These are phyloP conservation scores for Xylaria acuta DNA, from an alignment of 495 filamentous ascomycete genomes.

Conservation along the genomic window DNA sequence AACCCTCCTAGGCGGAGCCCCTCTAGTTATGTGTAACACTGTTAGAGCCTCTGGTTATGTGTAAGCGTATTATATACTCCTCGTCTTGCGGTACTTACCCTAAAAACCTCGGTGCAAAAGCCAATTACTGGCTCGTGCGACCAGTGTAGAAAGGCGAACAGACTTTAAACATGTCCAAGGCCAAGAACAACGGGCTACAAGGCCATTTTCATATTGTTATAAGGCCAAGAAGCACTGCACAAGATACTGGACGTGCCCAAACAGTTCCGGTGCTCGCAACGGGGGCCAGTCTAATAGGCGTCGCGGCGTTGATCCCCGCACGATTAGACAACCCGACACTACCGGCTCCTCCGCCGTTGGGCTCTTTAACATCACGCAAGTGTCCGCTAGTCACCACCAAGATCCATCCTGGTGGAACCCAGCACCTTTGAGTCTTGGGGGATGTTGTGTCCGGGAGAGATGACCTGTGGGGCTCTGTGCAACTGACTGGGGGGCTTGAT, in stretches of 20 bases:
- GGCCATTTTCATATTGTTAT: slow-evolving; percentile 41
- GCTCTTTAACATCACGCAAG: not conserved
- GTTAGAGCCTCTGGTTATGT: too few relatives aligned
- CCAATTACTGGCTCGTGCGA: slow-evolving; percentile 56
- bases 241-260: slow-evolving; percentile 38
- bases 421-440: not conserved
- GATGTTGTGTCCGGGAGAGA: not conserved
- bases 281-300: not conserved
- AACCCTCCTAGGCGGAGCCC: too few relatives aligned
- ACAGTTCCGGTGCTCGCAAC: not conserved
- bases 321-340: not conserved
- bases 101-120: too few relatives aligned
- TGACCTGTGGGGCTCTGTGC: not conserved
- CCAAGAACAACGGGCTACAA: not conserved
- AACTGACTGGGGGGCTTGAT: too few relatives aligned
- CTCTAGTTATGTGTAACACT: too few relatives aligned
- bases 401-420: not conserved
- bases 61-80: too few relatives aligned
- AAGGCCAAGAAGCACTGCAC: slow-evolving; percentile 44
- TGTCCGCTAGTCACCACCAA: not conserved
- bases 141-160: slow-evolving; percentile 49
- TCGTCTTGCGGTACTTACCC: too few relatives aligned
- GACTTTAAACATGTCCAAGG: slow-evolving; percentile 2
- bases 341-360: not conserved
- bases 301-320: not conserved